phyloP scores from a whole-genome alignment of 2,329 filamentous ascomycete genomes.

The Mollisiaceae sp. region DNA sequence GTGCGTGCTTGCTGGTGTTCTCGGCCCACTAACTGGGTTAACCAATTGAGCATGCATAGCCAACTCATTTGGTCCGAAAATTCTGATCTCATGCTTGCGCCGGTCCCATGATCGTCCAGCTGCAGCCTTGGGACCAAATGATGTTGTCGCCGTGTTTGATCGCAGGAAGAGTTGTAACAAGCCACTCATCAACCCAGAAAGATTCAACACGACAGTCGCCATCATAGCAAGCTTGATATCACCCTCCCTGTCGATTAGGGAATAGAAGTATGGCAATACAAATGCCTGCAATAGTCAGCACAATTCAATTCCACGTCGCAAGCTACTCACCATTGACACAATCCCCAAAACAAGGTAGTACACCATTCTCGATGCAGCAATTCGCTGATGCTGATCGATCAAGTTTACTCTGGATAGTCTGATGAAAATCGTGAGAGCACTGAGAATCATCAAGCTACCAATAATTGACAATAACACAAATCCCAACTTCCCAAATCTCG shows the following conservation, averaged over 20 bases:
- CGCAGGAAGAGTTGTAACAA: constrained; percentile 71
- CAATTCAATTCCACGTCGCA: not conserved
- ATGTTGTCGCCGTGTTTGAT: constrained; percentile 63
- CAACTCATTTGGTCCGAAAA: constrained; percentile 50
- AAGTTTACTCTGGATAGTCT: constrained; percentile 59
- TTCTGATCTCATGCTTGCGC: constrained; percentile 53
- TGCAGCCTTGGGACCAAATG: constrained; percentile 53
- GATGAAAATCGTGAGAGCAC: constrained; percentile 59
- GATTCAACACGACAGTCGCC: constrained; percentile 67
- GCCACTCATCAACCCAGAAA: constrained; percentile 68
- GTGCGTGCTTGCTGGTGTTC: constrained; percentile 17
- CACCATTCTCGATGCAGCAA: constrained; percentile 71
- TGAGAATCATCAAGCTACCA: constrained; percentile 54
- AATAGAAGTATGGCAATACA: constrained; percentile 68
- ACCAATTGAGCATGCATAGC: constrained; percentile 37
- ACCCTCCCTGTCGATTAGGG: constrained; percentile 53
- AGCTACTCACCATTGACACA: constrained; percentile 58
- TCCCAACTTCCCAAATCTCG: constrained; percentile 62
- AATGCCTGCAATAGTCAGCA: constrained; percentile 53
- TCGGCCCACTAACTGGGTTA: constrained; percentile 37
- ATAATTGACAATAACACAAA: constrained; percentile 60
- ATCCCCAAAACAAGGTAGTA: constrained; percentile 64
- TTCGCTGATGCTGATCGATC: constrained; percentile 63
- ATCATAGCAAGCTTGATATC: constrained; percentile 63
- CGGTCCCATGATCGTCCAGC: constrained; percentile 52